Evolutionary conservation across 2,329 filamentous ascomycete species (phyloP).

Genomic region (Pseudogymnoascus sp.): DNA sequence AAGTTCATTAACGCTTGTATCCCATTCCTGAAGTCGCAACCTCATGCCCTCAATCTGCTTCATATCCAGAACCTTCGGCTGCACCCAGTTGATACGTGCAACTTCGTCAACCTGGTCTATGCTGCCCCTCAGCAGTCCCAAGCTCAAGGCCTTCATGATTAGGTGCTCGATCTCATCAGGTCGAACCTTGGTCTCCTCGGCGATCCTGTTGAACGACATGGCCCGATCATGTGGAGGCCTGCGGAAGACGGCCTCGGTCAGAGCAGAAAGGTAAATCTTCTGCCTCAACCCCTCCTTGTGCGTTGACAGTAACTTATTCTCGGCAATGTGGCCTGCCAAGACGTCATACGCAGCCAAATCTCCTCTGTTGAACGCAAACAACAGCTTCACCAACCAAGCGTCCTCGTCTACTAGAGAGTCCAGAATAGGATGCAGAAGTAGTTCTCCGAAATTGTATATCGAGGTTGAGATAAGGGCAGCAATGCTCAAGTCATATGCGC

Average conservation of each 20-base stretch:
- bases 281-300: constrained; percentile 83
- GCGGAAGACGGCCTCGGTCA: constrained; percentile 94
- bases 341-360: constrained; percentile 82
- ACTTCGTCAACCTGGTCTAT: constrained; percentile 96
- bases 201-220: constrained; percentile 85
- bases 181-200: constrained; percentile 84
- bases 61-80: constrained; percentile 95
- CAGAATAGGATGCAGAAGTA: constrained; percentile 94
- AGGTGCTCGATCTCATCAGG: constrained; percentile 92
- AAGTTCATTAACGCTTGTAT: constrained; percentile 88
- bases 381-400: constrained; percentile 86
- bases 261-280: constrained; percentile 93
- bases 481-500: constrained; percentile 88
- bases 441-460: constrained; percentile 99
- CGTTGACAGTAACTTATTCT: constrained; percentile 69
- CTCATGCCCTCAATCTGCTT: constrained; percentile 92
- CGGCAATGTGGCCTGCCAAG: constrained; percentile 70
- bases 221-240: constrained; percentile 90
- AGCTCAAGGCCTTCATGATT: constrained; percentile 96
- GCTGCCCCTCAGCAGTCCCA: constrained; percentile 80
- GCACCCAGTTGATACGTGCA: constrained; percentile 95
- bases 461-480: constrained; percentile 87
- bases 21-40: constrained; percentile 82
- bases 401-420: constrained; percentile 73
- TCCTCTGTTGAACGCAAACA: constrained; percentile 95